These are phyloP conservation scores for Candida orba DNA, from an alignment of 805 yeast genomes.

Conservation along the genomic window DNA sequence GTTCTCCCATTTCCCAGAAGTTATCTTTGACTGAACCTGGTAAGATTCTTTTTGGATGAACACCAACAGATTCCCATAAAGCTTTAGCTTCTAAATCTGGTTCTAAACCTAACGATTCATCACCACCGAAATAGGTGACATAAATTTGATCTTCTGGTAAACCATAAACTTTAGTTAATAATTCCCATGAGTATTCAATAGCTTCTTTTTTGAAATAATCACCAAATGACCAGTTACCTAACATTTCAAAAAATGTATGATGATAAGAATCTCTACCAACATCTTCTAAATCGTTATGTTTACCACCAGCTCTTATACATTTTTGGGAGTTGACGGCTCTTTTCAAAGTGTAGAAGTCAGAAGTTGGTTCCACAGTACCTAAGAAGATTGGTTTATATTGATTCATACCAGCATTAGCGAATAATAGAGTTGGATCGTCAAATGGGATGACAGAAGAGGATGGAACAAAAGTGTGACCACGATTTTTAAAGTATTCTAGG, in stretches of 20 bases:
- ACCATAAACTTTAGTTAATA: slow-evolving; percentile 79
- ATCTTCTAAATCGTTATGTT: slow-evolving; percentile 95
- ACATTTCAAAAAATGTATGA: slow-evolving; percentile 98
- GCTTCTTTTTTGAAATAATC: slow-evolving; percentile 97
- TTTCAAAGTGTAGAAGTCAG: slow-evolving; percentile 75
- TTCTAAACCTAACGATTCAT: slow-evolving; percentile 67
- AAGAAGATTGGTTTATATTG: slow-evolving; percentile 96
- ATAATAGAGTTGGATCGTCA: slow-evolving; percentile 93
- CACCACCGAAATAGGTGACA: slow-evolving; percentile 97
- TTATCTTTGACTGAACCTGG: slow-evolving; percentile 90
- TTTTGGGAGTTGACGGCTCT: slow-evolving; percentile 95
- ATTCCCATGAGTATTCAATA: slow-evolving; percentile 81
- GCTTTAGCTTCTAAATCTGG: slow-evolving; percentile 93
- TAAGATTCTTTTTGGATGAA: slow-evolving; percentile 82
- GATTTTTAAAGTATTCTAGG: slow-evolving; percentile 66
- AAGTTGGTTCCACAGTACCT: slow-evolving; percentile 94
- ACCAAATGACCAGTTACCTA: slow-evolving; percentile 99
- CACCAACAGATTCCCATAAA: slow-evolving; percentile 83
- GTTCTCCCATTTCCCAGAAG: slow-evolving; percentile 99
- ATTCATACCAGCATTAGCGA: slow-evolving; percentile 99
- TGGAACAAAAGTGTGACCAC: slow-evolving; percentile 75
- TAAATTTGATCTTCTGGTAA: slow-evolving; percentile 74
- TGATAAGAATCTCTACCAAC: slow-evolving; percentile 98
- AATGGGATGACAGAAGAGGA: slow-evolving; percentile 95
- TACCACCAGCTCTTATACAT: slow-evolving; percentile 99